Conservation (phyloP, 805 yeast species). For the Yueomyces sinensis region DNA sequence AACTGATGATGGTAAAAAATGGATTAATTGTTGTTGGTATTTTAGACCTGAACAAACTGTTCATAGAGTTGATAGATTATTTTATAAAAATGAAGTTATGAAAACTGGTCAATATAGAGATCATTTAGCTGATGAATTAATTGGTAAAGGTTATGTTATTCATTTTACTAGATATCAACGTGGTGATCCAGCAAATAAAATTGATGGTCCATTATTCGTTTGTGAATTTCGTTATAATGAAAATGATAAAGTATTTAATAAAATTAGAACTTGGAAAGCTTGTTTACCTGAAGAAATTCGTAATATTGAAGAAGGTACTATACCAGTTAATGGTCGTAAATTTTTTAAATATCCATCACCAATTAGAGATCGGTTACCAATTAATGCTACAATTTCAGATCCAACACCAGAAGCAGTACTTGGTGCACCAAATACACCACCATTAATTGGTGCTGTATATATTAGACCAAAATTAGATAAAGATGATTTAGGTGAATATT, state of each 20-base stretch:
- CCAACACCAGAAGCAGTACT: conserved; percentile 71
- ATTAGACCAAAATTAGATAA: conserved; percentile 59
- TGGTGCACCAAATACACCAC: conserved; percentile 81
- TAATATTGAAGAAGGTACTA: conserved; percentile 65
- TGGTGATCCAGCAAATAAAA: conserved; percentile 69
- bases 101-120: conserved; percentile 96
- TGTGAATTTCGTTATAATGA: conserved; percentile 95
- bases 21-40: conserved; percentile 96
- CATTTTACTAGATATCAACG: conserved; percentile 90
- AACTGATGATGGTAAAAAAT: conserved; percentile 58
- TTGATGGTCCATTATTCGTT: conserved; percentile 75
- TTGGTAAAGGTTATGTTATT: conserved; percentile 89
- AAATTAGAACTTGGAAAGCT: conserved; percentile 96
- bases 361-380: conserved; percentile 59
- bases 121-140: conserved; percentile 74
- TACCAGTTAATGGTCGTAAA: conserved; percentile 56
- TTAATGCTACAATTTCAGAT: conserved; percentile 61
- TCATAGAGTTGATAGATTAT: conserved; percentile 78
- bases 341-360: conserved; percentile 74
- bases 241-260: conserved; percentile 76
- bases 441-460: conserved; percentile 83
- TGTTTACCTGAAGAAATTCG: conserved; percentile 95
- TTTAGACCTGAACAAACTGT: conserved; percentile 96
- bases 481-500: conserved; percentile 74
- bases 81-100: conserved; percentile 88